Percentiles rank a stretch among this genome's conserved stretches.
Conservation (phyloP, 805 yeast genomes). For the Isabelozyma heimii region DNA sequence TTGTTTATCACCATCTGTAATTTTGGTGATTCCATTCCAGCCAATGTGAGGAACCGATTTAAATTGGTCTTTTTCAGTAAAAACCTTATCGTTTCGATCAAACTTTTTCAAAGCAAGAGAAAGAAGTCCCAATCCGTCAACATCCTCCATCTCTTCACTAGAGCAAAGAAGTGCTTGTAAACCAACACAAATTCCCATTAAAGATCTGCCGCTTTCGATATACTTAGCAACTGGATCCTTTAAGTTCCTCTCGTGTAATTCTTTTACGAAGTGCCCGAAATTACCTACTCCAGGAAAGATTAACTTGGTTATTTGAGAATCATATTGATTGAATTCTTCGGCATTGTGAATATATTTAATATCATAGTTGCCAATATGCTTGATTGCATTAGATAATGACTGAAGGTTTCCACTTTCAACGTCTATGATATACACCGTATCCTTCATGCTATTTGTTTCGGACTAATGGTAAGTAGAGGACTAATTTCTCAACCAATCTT, state of each 20-base stretch:
- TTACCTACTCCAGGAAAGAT: conserved; percentile 97
- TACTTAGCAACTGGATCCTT: conserved; percentile 64
- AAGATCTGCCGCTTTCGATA: conserved; percentile 72
- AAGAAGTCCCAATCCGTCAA: conserved; percentile 51
- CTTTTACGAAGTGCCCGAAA: conserved; percentile 87
- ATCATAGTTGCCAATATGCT: conserved; percentile 63
- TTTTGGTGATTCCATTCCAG: conserved; percentile 64
- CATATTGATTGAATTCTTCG: conserved; percentile 45
- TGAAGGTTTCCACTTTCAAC: conserved; percentile 93
- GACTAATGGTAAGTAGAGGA: neutral
- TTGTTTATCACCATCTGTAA: conserved; percentile 18
- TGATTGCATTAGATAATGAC: conserved; percentile 84
- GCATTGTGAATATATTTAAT: conserved; percentile 61
- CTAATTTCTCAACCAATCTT: conserved; percentile 1
- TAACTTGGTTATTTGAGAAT: conserved; percentile 50
- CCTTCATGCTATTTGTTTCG: conserved; percentile 10
- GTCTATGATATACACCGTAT: conserved; percentile 70
- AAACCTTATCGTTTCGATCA: conserved; percentile 33
- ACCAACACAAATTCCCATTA: conserved; percentile 98
- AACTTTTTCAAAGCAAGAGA: conserved; percentile 55
- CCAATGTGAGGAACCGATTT: conserved; percentile 97
- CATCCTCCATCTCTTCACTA: conserved; percentile 67
- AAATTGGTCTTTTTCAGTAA: conserved; percentile 23
- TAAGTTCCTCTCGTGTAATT: conserved; percentile 60
- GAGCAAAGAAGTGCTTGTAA: conserved; percentile 77